Percentiles rank a stretch among this genome's conserved stretches.
Evolutionary conservation across 306 rosid species (phyloP).

Genomic region (Urtica urens): DNA sequence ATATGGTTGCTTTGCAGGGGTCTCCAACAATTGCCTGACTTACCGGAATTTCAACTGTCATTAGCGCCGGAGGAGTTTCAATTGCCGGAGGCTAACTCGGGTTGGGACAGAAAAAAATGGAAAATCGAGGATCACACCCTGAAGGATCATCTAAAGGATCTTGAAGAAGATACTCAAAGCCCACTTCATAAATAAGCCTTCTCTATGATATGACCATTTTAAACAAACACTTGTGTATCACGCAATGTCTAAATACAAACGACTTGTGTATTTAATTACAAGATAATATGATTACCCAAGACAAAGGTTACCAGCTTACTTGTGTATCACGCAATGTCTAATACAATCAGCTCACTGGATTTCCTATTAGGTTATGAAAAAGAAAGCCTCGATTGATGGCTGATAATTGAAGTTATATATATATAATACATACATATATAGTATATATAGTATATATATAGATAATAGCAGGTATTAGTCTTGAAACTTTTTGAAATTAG

Average conservation of each 20-base stretch:
- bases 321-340: background rate
- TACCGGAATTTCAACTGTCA: constrained; percentile 87
- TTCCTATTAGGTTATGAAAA: background rate
- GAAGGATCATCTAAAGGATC: constrained; percentile 63
- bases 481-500: no score
- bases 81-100: constrained; percentile 54
- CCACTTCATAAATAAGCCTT: constrained; percentile 22
- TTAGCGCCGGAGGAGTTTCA: constrained; percentile 69
- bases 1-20: no score
- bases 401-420: background rate
- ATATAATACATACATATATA: background rate
- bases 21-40: constrained; percentile 66
- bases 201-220: background rate
- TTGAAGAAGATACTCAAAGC: constrained; percentile 39
- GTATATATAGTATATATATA: no score
- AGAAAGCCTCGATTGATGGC: background rate
- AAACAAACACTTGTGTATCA: no score
- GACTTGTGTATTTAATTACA: constrained; percentile 5
- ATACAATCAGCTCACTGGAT: no score
- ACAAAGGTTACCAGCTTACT: background rate
- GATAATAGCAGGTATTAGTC: no score
- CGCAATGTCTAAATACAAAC: background rate
- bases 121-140: constrained; percentile 47
- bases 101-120: constrained; percentile 63
- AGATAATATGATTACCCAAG: background rate